Conservation (phyloP, 139 green algal species). For the Tetradesmus obliquus region DNA sequence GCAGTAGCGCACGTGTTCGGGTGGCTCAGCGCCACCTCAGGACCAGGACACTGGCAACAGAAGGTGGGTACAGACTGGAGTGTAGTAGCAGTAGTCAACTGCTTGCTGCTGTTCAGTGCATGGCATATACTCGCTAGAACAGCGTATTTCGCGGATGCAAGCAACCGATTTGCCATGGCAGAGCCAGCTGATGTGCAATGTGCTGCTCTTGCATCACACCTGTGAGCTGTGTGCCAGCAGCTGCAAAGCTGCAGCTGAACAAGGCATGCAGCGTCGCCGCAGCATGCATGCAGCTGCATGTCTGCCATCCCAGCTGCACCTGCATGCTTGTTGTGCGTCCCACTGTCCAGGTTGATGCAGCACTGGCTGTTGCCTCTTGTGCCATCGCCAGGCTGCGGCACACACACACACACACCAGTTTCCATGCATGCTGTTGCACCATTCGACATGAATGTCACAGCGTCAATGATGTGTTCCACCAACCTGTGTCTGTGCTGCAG, state of each 20-base stretch:
- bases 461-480: too few species aligned
- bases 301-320: not conserved
- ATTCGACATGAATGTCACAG: not conserved
- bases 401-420: not conserved
- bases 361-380: not conserved
- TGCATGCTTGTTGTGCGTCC: not conserved
- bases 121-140: too few species aligned
- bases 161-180: not conserved
- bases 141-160: too few species aligned
- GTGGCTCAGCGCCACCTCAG: not conserved
- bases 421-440: not conserved
- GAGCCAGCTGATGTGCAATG: not conserved
- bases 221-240: not conserved
- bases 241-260: not conserved
- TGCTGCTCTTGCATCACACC: not conserved
- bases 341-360: not conserved
- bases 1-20: not conserved
- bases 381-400: too few species aligned
- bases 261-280: too few species aligned
- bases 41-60: not conserved
- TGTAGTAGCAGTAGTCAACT: not conserved
- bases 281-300: not conserved
- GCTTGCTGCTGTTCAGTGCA: not conserved
- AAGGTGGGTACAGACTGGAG: not conserved
- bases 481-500: not conserved